A percentile compares a stretch with the other conserved stretches of the same genome.
phyloP scores from a whole-genome alignment of 805 yeast species.

The Wickerhamiella cacticola region DNA sequence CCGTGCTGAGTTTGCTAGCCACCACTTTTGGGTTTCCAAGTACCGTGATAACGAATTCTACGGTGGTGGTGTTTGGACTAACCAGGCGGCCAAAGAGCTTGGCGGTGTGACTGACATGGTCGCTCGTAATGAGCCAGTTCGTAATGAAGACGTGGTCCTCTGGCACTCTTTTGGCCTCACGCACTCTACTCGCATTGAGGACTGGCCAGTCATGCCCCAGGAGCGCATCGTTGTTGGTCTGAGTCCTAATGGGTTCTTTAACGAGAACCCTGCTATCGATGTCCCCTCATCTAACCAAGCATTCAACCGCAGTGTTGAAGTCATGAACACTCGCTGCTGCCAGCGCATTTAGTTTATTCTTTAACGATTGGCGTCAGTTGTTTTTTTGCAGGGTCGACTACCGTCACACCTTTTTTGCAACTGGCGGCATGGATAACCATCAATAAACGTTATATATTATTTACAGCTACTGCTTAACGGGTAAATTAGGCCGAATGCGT shows the following conservation, averaged over 20 bases:
- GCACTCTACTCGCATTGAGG: conserved; percentile 71
- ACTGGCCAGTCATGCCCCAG: conserved; percentile 82
- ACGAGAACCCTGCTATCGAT: conserved; percentile 68
- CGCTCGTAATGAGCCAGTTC: conserved; percentile 44
- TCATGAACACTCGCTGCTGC: conserved; percentile 22
- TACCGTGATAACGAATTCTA: conserved; percentile 58
- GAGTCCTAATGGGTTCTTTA: conserved; percentile 63
- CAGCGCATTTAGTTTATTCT: conserved; percentile 15
- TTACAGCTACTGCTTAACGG: no score
- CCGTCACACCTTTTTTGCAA: conserved; percentile 4
- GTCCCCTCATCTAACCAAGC: conserved; percentile 56
- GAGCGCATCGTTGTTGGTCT: conserved; percentile 58
- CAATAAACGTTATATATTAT: neutral
- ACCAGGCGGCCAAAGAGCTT: conserved; percentile 61
- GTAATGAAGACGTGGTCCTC: conserved; percentile 56
- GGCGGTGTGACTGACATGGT: conserved; percentile 27
- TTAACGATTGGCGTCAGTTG: neutral
- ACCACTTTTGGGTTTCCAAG: conserved; percentile 73
- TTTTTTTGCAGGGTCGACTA: conserved; percentile 8
- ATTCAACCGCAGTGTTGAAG: conserved; percentile 50
- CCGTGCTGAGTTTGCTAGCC: conserved; percentile 64
- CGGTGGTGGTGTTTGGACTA: conserved; percentile 80
- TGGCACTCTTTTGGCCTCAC: conserved; percentile 78
- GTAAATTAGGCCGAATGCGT: no score
- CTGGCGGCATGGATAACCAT: neutral